These are phyloP conservation scores for Pezicula rhizophila DNA, from an alignment of 2,329 filamentous ascomycete genomes.

Conservation along the genomic window DNA sequence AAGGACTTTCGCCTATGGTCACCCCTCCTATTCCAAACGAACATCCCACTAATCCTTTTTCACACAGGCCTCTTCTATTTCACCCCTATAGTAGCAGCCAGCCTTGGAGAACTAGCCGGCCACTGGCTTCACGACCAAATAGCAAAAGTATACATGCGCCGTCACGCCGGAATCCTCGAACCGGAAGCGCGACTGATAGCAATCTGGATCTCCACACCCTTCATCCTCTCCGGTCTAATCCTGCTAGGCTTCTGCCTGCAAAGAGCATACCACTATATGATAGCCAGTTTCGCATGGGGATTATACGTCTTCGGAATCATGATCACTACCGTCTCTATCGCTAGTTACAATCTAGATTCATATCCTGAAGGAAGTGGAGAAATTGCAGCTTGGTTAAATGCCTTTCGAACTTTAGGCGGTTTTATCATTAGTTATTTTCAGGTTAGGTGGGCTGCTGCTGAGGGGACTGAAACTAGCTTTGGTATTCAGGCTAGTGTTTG, in stretches of 20 bases:
- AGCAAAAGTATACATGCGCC: slow-evolving; percentile 36
- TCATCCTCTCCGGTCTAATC: slow-evolving; percentile 44
- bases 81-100: slow-evolving; percentile 46
- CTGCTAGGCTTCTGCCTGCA: slow-evolving; percentile 47
- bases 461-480: slow-evolving; percentile 38
- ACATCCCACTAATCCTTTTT: not conserved
- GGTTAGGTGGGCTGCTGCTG: slow-evolving; percentile 36
- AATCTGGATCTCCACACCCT: slow-evolving; percentile 39
- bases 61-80: slow-evolving; percentile 48
- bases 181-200: slow-evolving; percentile 48
- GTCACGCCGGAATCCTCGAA: slow-evolving; percentile 46
- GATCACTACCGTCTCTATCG: slow-evolving; percentile 45
- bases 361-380: slow-evolving; percentile 50
- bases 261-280: slow-evolving; percentile 45
- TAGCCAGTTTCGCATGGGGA: slow-evolving; percentile 42
- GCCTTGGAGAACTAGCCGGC: slow-evolving; percentile 47
- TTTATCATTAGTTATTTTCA: slow-evolving; percentile 48
- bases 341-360: slow-evolving; percentile 45
- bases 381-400: slow-evolving; percentile 46
- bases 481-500: slow-evolving; percentile 40
- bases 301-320: slow-evolving; percentile 51
- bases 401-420: slow-evolving; percentile 41
- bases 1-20: slow-evolving; percentile 14
- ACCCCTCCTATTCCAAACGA: not conserved
- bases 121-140: slow-evolving; percentile 51